Conservation (phyloP, 345 rosid genomes). For the Iberis pinnata region DNA sequence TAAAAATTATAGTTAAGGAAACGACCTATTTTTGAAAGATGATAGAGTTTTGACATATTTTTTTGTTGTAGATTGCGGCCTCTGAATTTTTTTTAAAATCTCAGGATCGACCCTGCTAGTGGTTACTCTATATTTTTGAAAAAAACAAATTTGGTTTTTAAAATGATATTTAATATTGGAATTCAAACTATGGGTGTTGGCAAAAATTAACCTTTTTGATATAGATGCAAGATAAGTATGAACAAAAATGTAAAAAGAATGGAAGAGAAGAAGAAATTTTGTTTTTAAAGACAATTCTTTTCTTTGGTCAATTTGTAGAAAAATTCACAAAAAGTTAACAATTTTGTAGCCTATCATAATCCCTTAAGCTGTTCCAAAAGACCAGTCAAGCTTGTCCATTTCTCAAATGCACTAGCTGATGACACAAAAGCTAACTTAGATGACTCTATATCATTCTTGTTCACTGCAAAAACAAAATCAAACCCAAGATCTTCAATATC, state of each 20-base stretch:
- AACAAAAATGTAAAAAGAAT: slow-evolving; percentile 9
- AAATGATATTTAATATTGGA: too few relatives aligned
- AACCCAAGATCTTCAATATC: background rate
- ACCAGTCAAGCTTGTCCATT: slow-evolving; percentile 72
- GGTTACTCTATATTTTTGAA: too few relatives aligned
- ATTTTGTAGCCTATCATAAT: slow-evolving; percentile 31
- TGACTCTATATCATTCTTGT: slow-evolving; percentile 58
- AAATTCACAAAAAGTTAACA: slow-evolving; percentile 7
- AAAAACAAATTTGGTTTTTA: too few relatives aligned
- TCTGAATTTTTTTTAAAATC: too few relatives aligned
- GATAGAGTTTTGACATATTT: too few relatives aligned
- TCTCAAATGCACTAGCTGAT: slow-evolving; percentile 77
- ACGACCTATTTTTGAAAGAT: too few relatives aligned
- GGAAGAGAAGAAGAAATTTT: slow-evolving; percentile 5
- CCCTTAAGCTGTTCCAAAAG: slow-evolving; percentile 62
- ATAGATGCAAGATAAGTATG: background rate
- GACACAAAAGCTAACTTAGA: slow-evolving; percentile 68
- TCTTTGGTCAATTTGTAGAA: too few relatives aligned
- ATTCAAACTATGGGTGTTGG: too few relatives aligned
- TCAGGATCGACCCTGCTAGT: too few relatives aligned
- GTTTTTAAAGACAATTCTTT: too few relatives aligned
- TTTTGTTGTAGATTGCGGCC: too few relatives aligned
- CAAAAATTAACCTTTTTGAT: background rate
- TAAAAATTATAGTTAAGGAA: too few relatives aligned
- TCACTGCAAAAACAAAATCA: slow-evolving; percentile 40